Evolutionary conservation across 2,329 filamentous ascomycete species (phyloP), one percentile per base, ranked within the genome.

Genomic region (Exserohilum rostratum): DNA sequence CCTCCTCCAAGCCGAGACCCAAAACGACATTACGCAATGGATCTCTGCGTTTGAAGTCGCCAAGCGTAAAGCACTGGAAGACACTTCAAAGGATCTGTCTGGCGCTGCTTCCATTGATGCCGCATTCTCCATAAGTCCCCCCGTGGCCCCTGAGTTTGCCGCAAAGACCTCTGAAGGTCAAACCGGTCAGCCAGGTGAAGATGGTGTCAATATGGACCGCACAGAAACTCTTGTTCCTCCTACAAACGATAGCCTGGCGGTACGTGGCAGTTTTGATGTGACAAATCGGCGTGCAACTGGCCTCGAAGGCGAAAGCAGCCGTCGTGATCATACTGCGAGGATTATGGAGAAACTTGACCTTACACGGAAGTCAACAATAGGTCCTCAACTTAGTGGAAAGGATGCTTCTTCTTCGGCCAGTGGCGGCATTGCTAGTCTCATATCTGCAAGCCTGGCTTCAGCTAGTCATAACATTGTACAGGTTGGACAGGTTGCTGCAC

Each of bases 261-360:
- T 84, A 5, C 86, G 90, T 48, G 82, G 83, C 57, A 96, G 91
- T 74, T 86, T 90, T 61, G 93, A 98, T 71, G 79, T 90, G 46
- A 81, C 51, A 17, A 27, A 80, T 60, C 76, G 82, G 49, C 77
- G 82, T 38, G 77, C 79, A 4, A 83, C 83, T 38, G 79, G 76
- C n/a, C 58, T 73, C 66, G 90, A 93, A 38, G 86, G 87, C 27
- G 90, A 95, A 67, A 87, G 86, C 60, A 84, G 86, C 61, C 83
- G 88, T 53, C 84, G 90, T 57, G 92, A 96, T 56, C 91, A 95
- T 73, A 90, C 91, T 7, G 86, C 91, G 17, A 87, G 93, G 56
- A 91, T 98, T 60, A 97, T 97, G 73, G 91, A 96, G 72, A 96
- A 92, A 75, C 83, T 97, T 39, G 93, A 97, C 74, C 81, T 96